Evolutionary conservation across 2,329 filamentous ascomycete genomes (phyloP), one percentile per base, ranked within the genome.

Genomic region (Penicillium sp.): DNA sequence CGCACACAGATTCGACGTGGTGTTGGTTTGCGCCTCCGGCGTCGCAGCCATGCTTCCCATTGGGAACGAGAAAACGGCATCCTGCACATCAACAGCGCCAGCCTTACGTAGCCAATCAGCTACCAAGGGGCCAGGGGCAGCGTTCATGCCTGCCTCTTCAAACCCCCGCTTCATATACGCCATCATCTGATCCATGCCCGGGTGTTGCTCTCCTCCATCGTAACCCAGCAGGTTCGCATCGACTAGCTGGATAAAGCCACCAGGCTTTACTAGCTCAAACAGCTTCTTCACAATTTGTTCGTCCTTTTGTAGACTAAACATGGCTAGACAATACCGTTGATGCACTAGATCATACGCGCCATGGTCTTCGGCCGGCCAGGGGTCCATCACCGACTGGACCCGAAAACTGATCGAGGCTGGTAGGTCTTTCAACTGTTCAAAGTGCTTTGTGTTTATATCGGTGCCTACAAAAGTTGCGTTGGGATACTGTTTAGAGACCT

Each of bases 101-200:
- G 47, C 28, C 16, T 35, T 49, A n/a, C 21, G n/a, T 12, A 49
- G 18, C 47, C 47, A 49, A 7, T 21, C 28, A 9, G 47, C 47
- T 21, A 49, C 33, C 21, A 26, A 49, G 11, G 47, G 47, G 18
- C 47, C 47, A 33, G 47, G 47, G 9, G 47, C 47, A 5, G 47
- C 26, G 6, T 49, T 49, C 47, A 49, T 49, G n/a, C 47, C 47
- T 23, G 47, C 47, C 16, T 49, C 47, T 6, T n/a, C 7, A 20
- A 49, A 49, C 16, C 47, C 47, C 18, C 47, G 26, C n/a, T 49
- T 20, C 47, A 49, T 49, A 35, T 35, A 49, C 18, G 47, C 47
- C 47, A 49, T 49, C 28, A 49, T 49, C 18, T 49, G 26, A 18
- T 49, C 47, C 47, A 49, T 49, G 26, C 47, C 47, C 18, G 47